A percentile compares a stretch with the other conserved stretches of the same genome.
Evolutionary conservation across 768 basidiomycete genomes (phyloP).

Genomic region (Clavulina sp.): DNA sequence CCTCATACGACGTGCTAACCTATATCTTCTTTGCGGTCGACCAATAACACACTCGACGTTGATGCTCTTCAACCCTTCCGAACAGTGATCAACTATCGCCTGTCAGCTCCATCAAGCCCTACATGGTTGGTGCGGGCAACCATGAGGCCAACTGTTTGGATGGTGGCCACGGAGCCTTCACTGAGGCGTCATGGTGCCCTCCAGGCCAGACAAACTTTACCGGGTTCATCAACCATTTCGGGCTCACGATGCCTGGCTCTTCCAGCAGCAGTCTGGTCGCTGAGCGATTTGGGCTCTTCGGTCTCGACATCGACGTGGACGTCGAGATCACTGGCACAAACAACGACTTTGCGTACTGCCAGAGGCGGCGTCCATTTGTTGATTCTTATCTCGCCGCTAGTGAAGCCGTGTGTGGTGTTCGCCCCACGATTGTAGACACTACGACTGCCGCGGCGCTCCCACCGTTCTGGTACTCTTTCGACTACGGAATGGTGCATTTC

Average conservation of each 20-base stretch:
- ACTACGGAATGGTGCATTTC: conserved; percentile 16
- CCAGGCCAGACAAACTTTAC: not conserved
- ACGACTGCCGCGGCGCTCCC: conserved; percentile 9
- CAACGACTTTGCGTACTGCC: no score
- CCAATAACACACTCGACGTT: no score
- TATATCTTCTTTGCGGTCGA: no score
- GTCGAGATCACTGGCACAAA: no score
- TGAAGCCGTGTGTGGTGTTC: no score
- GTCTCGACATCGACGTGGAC: no score
- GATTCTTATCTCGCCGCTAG: not conserved
- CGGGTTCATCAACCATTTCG: not conserved
- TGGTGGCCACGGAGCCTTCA: no score
- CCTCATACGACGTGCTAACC: no score
- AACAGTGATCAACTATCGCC: not conserved
- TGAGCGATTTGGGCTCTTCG: not conserved
- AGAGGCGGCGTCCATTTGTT: no score
- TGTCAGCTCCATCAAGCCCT: conserved; percentile 13
- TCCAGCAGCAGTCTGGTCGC: not conserved
- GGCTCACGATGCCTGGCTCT: not conserved
- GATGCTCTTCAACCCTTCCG: no score
- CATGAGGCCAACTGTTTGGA: conserved; percentile 17
- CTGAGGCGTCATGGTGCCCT: not conserved
- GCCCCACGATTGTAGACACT: conserved; percentile 12
- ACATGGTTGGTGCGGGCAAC: conserved; percentile 17
- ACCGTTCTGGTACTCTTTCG: conserved; percentile 17